phyloP scores from a whole-genome alignment of 1,284 basidiomycete species.

The Ustilago tritici region DNA sequence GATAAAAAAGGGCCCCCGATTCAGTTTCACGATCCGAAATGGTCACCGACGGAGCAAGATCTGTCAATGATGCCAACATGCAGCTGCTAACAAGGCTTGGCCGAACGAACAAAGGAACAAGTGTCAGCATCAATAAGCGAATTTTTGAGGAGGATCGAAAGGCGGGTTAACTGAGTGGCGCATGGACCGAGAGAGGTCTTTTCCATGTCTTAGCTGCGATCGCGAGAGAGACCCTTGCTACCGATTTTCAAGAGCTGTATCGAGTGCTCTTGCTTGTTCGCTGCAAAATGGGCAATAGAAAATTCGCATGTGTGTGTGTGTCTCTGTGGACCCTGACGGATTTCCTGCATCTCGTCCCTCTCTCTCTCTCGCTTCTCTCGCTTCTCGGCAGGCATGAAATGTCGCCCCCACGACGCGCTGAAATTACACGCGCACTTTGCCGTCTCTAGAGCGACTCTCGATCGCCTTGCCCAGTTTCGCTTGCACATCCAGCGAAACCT shows the following conservation, averaged over 20 bases:
- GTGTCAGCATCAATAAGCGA: conserved; percentile 6
- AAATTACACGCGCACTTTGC: not conserved
- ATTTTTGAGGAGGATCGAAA: conserved; percentile 3
- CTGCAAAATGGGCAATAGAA: conserved; percentile 3
- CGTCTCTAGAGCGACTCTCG: conserved; percentile 8
- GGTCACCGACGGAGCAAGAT: not conserved
- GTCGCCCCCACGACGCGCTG: not conserved
- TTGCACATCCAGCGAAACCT: not conserved
- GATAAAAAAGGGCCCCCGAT: not conserved
- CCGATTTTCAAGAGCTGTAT: too few relatives aligned
- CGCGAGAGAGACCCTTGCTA: not conserved
- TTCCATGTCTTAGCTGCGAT: not conserved
- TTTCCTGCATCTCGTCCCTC: not conserved
- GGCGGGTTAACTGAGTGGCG: not conserved
- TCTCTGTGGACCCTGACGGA: not conserved
- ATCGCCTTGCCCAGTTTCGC: conserved; percentile 1
- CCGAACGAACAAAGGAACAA: not conserved
- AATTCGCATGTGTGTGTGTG: not conserved
- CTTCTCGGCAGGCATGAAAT: not conserved
- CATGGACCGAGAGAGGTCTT: not conserved
- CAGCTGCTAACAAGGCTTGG: not conserved
- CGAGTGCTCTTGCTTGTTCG: not conserved
- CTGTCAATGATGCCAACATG: not conserved
- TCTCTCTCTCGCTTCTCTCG: not conserved
- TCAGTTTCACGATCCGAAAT: not conserved